Evolutionary conservation across 345 rosid species (phyloP).

Genomic region (Boechera stricta): DNA sequence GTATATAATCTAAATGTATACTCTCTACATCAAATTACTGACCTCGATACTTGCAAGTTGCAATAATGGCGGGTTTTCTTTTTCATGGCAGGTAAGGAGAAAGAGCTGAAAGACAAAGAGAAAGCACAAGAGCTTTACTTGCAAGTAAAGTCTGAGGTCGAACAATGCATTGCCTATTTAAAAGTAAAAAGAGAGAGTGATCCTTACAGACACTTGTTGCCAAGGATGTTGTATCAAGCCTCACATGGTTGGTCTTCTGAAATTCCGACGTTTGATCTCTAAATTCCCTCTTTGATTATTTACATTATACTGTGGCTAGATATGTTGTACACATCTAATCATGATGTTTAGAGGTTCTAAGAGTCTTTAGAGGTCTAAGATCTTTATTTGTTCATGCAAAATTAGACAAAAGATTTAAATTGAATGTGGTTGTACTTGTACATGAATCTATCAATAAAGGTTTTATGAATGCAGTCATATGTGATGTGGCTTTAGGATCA

Average conservation of each 20-base stretch:
- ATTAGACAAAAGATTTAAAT: not conserved
- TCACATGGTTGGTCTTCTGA: constrained; percentile 53
- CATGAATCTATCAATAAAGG: not conserved
- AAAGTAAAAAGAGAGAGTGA: constrained; percentile 69
- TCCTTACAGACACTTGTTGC: constrained; percentile 63
- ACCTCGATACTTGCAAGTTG: not conserved
- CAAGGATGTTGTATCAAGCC: constrained; percentile 60
- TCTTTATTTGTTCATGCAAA: not conserved
- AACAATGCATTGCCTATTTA: constrained; percentile 57
- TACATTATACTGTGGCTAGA: not conserved
- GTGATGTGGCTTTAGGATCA: not conserved
- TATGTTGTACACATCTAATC: constrained; percentile 12
- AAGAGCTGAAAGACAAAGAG: constrained; percentile 56
- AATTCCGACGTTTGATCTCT: constrained; percentile 70
- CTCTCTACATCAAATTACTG: not conserved
- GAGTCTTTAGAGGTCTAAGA: not conserved
- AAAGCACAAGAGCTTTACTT: constrained; percentile 67
- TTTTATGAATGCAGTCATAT: not conserved
- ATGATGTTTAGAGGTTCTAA: not conserved
- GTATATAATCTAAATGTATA: not conserved
- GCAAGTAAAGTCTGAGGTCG: constrained; percentile 68
- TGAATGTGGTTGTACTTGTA: not conserved
- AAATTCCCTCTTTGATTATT: constrained; percentile 19
- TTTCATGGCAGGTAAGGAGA: constrained; percentile 50
- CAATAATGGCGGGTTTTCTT: not conserved